These are phyloP conservation scores for Cryptococcus sp. DNA, from an alignment of 1,284 basidiomycete species.

Conservation along the genomic window DNA sequence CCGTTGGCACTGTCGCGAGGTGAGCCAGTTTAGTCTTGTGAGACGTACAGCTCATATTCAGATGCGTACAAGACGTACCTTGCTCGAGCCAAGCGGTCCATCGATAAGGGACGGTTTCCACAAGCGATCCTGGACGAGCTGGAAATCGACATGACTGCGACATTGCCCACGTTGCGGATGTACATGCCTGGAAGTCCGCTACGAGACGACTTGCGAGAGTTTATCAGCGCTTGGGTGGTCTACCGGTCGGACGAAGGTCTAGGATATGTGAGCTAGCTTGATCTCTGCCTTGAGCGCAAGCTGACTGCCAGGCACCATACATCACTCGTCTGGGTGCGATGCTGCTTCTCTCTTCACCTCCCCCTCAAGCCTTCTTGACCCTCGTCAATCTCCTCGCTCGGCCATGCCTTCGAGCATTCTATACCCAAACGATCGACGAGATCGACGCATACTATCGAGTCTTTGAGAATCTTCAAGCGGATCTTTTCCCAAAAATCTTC, in stretches of 20 bases:
- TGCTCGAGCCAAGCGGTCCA: conserved; percentile 65
- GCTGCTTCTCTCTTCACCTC: conserved; percentile 78
- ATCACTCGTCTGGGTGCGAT: conserved; percentile 65
- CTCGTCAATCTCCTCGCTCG: conserved; percentile 84
- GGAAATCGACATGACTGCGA: conserved; percentile 71
- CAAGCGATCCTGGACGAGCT: conserved; percentile 62
- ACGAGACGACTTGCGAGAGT: conserved; percentile 76
- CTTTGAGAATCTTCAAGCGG: conserved; percentile 44
- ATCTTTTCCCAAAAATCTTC: conserved; percentile 83
- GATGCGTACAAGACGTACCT: conserved; percentile 71
- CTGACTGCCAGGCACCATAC: conserved; percentile 36
- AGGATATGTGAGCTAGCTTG: conserved; percentile 57
- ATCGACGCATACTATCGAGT: conserved; percentile 57
- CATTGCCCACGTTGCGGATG: conserved; percentile 81
- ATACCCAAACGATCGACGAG: conserved; percentile 71
- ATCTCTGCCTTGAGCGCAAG: background rate
- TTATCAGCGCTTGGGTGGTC: conserved; percentile 87
- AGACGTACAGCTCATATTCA: conserved; percentile 34
- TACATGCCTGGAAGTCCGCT: conserved; percentile 78
- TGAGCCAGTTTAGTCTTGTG: conserved; percentile 36
- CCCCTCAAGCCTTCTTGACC: conserved; percentile 68
- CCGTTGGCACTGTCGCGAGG: conserved; percentile 79
- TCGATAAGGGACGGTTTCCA: conserved; percentile 68
- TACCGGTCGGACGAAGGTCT: conserved; percentile 80
- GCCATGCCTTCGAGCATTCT: conserved; percentile 80